These are phyloP conservation scores for Verticillium isaacii DNA, from an alignment of 2,329 filamentous ascomycete species.

Conservation along the genomic window DNA sequence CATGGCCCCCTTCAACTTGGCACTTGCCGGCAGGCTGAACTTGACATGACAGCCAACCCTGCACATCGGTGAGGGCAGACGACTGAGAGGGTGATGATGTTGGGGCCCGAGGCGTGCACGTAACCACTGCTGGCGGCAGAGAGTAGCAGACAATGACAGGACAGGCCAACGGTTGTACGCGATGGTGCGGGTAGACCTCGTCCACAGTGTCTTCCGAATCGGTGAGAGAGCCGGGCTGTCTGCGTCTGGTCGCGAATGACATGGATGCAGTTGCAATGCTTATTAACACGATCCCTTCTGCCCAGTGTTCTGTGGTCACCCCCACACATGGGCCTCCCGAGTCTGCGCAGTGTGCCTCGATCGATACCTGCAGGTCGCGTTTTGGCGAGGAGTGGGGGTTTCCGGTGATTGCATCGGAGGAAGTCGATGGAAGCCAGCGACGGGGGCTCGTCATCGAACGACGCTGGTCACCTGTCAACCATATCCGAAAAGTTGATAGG, in stretches of 20 bases:
- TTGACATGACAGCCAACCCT: slow-evolving; percentile 4
- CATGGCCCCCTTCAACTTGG: background rate
- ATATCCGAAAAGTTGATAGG: background rate
- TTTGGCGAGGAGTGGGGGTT: background rate
- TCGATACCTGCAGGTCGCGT: background rate
- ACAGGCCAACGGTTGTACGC: too few relatives aligned
- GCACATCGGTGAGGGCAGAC: slow-evolving; percentile 7
- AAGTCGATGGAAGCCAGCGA: background rate
- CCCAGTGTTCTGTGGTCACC: too few relatives aligned
- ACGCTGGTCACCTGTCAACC: background rate
- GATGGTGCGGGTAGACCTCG: too few relatives aligned
- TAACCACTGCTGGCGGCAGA: background rate
- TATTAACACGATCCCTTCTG: too few relatives aligned
- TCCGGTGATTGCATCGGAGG: background rate
- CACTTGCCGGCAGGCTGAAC: background rate
- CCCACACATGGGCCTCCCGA: background rate
- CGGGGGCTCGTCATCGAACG: background rate
- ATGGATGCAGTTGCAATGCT: background rate
- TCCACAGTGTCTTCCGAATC: too few relatives aligned
- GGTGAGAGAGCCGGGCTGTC: too few relatives aligned
- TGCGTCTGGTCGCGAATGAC: background rate
- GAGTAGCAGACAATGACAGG: background rate
- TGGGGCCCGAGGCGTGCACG: background rate
- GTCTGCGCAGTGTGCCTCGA: background rate
- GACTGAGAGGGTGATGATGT: background rate